Evolutionary conservation across 495 filamentous ascomycete genomes (phyloP).

Genomic region (Hypoxylon cercidicola): DNA sequence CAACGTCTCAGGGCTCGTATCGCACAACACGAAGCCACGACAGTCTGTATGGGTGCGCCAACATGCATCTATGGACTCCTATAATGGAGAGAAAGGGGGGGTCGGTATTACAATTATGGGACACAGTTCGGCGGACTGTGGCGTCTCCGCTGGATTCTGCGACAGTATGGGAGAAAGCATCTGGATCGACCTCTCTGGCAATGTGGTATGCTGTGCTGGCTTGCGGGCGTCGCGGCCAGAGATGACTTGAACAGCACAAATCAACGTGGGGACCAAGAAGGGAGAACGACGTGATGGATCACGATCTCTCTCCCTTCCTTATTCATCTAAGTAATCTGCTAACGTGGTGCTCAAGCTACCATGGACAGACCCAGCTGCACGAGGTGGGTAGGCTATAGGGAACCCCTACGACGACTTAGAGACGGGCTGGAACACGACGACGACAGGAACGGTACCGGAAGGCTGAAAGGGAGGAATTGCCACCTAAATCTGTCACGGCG

Average conservation of each 20-base stretch:
- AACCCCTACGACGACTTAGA: not conserved
- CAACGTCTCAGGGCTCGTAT: constrained; percentile 10
- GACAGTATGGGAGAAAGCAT: not conserved
- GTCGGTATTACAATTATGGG: not conserved
- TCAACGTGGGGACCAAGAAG: not conserved
- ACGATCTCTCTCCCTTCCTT: not conserved
- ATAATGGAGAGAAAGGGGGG: not conserved
- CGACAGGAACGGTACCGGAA: not conserved
- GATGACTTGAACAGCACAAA: constrained; percentile 17
- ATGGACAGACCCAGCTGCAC: not conserved
- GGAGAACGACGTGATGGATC: not conserved
- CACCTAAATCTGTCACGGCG: not conserved
- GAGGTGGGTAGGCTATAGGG: not conserved
- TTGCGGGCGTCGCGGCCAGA: constrained; percentile 5
- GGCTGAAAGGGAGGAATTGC: not conserved
- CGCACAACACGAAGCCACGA: not conserved
- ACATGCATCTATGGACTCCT: constrained; percentile 1
- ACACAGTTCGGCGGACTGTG: constrained; percentile 6
- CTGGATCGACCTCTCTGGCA: not conserved
- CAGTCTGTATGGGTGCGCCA: not conserved
- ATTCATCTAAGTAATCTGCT: not conserved
- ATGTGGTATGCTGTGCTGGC: constrained; percentile 9
- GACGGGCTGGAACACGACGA: not conserved
- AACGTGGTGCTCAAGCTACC: not conserved
- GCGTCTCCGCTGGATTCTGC: constrained; percentile 4